phyloP scores from a whole-genome alignment of 768 basidiomycete species.

The Jaapia argillacea region DNA sequence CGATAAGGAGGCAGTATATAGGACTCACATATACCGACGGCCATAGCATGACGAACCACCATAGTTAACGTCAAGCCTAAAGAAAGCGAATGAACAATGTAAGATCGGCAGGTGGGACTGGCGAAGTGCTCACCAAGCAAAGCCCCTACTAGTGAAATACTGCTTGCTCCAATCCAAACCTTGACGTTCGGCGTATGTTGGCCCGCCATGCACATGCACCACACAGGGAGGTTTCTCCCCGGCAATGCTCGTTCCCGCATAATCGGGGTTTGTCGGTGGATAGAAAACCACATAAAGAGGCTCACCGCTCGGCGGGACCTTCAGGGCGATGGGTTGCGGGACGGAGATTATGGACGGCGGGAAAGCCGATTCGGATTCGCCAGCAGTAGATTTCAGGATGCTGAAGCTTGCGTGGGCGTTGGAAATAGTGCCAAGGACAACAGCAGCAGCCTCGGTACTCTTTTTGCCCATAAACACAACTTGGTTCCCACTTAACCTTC shows the following conservation, averaged over 20 bases:
- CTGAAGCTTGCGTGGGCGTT: neutral
- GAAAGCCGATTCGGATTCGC: neutral
- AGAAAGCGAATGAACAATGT: neutral
- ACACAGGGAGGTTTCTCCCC: conserved; percentile 63
- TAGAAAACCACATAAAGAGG: conserved; percentile 58
- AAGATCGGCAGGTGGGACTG: conserved; percentile 3
- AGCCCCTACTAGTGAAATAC: conserved; percentile 64
- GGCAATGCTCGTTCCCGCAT: conserved; percentile 31
- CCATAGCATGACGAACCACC: conserved; percentile 72
- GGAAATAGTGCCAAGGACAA: conserved; percentile 8
- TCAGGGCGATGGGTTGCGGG: conserved; percentile 37
- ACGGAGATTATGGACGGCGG: neutral
- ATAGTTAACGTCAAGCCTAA: conserved; percentile 67
- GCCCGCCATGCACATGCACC: conserved; percentile 62
- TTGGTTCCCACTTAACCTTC: conserved; percentile 19
- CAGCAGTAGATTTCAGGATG: neutral
- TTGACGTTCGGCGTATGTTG: conserved; percentile 40
- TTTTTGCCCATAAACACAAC: conserved; percentile 36
- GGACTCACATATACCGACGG: conserved; percentile 42
- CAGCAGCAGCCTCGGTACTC: conserved; percentile 23
- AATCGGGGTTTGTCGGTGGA: conserved; percentile 55
- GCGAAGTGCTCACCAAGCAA: conserved; percentile 69
- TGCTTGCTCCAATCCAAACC: conserved; percentile 42
- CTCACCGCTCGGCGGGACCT: conserved; percentile 18
- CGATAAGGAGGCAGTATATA: neutral